Conservation (phyloP, 805 yeast species). For the Suhomyces sp. region DNA sequence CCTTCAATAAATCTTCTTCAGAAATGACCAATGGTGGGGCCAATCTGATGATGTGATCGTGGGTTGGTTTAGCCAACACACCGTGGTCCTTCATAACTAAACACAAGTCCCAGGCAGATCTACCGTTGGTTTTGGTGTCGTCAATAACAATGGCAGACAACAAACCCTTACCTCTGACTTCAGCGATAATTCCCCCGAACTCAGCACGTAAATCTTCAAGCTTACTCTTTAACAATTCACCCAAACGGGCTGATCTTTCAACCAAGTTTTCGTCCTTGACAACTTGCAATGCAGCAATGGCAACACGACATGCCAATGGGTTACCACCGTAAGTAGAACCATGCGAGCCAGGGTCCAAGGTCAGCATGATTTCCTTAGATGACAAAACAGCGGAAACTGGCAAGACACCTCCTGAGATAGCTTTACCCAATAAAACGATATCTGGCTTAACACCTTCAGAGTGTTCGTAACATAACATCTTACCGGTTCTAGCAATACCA, state of each 20-base stretch:
- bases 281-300: slow-evolving; percentile 90
- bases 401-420: slow-evolving; percentile 89
- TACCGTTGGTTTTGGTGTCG: slow-evolving; percentile 75
- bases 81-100: slow-evolving; percentile 84
- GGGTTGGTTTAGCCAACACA: slow-evolving; percentile 93
- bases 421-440: slow-evolving; percentile 86
- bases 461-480: slow-evolving; percentile 88
- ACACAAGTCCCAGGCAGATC: slow-evolving; percentile 96
- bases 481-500: slow-evolving; percentile 96
- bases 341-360: slow-evolving; percentile 92
- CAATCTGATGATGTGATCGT: slow-evolving; percentile 89
- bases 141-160: slow-evolving; percentile 91
- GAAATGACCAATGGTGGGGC: slow-evolving; percentile 95
- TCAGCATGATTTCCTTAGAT: slow-evolving; percentile 84
- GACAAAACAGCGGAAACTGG: slow-evolving; percentile 92
- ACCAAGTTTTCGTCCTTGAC: slow-evolving; percentile 83
- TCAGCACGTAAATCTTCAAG: slow-evolving; percentile 51
- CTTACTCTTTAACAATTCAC: slow-evolving; percentile 63
- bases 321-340: slow-evolving; percentile 98
- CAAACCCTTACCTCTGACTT: slow-evolving; percentile 82
- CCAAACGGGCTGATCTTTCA: slow-evolving; percentile 71
- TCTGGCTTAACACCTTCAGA: slow-evolving; percentile 79
- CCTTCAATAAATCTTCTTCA: slow-evolving; percentile 79
- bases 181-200: slow-evolving; percentile 52
- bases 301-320: slow-evolving; percentile 89